Base-by-base conservation (phyloP, 78 protist genomes). In the Dictyostelium capitatum region DNA sequence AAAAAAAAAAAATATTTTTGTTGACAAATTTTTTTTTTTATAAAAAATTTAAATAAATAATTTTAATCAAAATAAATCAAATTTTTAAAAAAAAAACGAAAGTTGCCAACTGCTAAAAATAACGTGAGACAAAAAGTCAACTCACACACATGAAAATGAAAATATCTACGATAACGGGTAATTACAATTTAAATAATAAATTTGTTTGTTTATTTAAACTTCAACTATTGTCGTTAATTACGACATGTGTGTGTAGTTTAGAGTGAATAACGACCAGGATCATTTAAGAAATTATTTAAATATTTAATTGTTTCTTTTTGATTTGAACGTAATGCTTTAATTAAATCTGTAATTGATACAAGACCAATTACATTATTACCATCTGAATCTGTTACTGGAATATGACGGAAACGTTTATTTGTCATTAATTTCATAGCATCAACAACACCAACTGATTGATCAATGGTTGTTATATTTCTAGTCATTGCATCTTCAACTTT, bases 291-390 rank as follows among this genome's bases (percentile, higher is more conserved):
- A 23, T 87, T 78, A 14, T 82, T 53, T 19, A 87, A 82, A 64
- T 87, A 87, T 64, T 77, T 77, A 6, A 87, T 77, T 2, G 92
- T 87, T 41, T 87, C 92, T 77, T 87, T 87, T 77, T 87, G 92
- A 50, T 62, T 53, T 51, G 62, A 50, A 19, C 72, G 80, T 11
- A 87, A 43, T 0, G 83, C 41, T 62, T 62, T 74, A 14, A 77
- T 87, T 12, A 74, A 57, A 47, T 87, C 92, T 28, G 80, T 79
- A 20, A 87, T 87, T 3, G 92, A 87, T n/a, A 87, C 79, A 3
- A 87, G 11, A 43, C 92, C 92, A 1, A 87, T 41, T 6, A 87
- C 69, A 59, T 62, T 56, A 17, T 30, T 46, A 41, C 64, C 37
- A 32, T 51, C 81, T 12, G 57, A 20, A n/a, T 87, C 83, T 1